Evolutionary conservation across 164 flowering plant genomes (phyloP).

Genomic region (Kalanchoe fedtschenkoi): DNA sequence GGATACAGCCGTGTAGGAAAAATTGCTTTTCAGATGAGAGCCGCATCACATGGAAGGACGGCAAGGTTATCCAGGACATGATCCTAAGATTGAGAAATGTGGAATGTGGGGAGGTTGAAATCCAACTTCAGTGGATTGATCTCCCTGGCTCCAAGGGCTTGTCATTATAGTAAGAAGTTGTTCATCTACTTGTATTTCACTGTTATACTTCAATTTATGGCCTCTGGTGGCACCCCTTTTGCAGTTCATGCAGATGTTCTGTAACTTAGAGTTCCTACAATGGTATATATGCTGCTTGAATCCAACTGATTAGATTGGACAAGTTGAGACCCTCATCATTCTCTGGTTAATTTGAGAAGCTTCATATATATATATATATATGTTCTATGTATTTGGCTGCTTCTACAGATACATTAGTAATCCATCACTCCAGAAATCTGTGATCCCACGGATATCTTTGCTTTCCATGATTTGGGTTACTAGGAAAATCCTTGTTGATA

Average conservation of each 20-base stretch:
- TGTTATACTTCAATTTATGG: neutral
- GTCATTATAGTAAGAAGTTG: conserved; percentile 1
- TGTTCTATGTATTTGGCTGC: no score
- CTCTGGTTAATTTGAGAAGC: no score
- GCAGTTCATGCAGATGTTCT: neutral
- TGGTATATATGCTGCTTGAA: neutral
- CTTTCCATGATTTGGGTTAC: no score
- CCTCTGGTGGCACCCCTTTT: no score
- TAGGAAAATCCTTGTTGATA: no score
- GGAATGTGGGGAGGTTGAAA: conserved; percentile 69
- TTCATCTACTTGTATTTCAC: neutral
- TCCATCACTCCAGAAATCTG: no score
- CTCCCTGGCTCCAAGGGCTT: conserved; percentile 35
- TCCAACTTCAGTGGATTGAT: conserved; percentile 56
- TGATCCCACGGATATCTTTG: no score
- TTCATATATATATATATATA: no score
- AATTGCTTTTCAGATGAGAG: conserved; percentile 73
- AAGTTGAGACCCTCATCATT: no score
- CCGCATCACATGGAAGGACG: conserved; percentile 31
- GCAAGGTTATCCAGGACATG: conserved; percentile 44
- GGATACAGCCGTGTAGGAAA: conserved; percentile 31
- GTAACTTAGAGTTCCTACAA: neutral
- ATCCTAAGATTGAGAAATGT: conserved; percentile 54
- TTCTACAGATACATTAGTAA: no score
- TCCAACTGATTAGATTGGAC: neutral